Base-by-base conservation (phyloP, 805 yeast genomes). In the Suhomyces sp. region DNA sequence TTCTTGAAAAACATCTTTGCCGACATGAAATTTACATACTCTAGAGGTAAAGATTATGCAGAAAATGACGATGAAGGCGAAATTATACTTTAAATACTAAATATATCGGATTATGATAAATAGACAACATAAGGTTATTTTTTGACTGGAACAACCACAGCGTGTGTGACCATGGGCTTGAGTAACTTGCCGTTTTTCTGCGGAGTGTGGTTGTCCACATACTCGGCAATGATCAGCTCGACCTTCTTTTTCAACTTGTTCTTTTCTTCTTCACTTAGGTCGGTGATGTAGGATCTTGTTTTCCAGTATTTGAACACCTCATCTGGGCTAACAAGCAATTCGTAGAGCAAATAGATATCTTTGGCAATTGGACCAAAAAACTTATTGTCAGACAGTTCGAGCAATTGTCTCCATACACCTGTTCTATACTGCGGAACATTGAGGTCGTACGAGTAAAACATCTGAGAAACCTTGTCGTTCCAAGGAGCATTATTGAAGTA, bases 361-460 rank as follows among this genome's bases (percentile, higher is more conserved):
- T 59, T 54, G 17, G 58, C 53, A 1, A 75, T 70, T 0, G 64
- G 58, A 17, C 61, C 55, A 56, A 82, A 81, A 52, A 58, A 54
- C 10, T 59, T 56, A 51, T 68, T 64, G 35, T 65, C 63, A 10
- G 51, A 24, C 15, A 43, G 45, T 12, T 48, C 49, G 41, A 82
- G 71, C 1, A 70, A 67, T 2, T 65, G 44, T 50, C 71, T 69
- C 87, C 87, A 83, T 10, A 57, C 55, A 13, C 71, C 75, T 25
- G 64, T 72, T 44, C 84, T 71, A 57, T 81, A 83, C 64, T 83
- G 87, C 5, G 88, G 87, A 25, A 83, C 84, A 2, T 62, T 63
- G 4, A 39, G 54, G 54, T 80, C 85, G 52, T 46, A 68, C 3
- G 58, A 25, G 63, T 74, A 72, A 8, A 71, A 61, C 25, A 61